phyloP scores from a whole-genome alignment of 805 yeast genomes.

The Cyberlindnera americana region DNA sequence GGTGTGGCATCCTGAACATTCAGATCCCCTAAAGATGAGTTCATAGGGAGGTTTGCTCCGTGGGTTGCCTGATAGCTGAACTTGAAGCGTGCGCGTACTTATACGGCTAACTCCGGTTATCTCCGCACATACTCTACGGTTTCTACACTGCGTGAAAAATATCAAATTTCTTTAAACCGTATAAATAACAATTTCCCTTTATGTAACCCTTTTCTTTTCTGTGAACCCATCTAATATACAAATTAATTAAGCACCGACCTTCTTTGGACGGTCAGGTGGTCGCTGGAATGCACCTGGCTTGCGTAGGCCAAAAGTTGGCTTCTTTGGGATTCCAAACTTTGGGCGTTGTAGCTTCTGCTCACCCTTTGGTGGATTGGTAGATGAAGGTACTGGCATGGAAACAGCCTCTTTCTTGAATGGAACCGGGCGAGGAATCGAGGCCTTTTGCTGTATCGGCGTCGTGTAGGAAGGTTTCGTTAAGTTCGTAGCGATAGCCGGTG shows the following conservation, averaged over 20 bases:
- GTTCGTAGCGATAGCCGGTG: not conserved
- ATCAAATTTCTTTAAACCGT: too few relatives aligned
- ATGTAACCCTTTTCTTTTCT: too few relatives aligned
- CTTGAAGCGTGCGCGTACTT: too few relatives aligned
- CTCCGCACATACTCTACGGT: not conserved
- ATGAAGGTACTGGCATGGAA: not conserved
- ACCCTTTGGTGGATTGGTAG: slow-evolving; percentile 7
- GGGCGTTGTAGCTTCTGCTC: slow-evolving; percentile 22
- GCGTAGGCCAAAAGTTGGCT: slow-evolving; percentile 25
- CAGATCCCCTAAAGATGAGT: not conserved
- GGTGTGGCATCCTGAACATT: not conserved
- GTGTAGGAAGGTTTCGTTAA: slow-evolving; percentile 2
- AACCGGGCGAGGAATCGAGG: slow-evolving; percentile 9
- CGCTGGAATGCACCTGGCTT: slow-evolving; percentile 30
- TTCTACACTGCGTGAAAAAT: too few relatives aligned
- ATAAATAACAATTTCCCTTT: too few relatives aligned
- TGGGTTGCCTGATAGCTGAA: too few relatives aligned
- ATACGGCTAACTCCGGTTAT: too few relatives aligned
- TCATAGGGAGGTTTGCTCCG: not conserved
- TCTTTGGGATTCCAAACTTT: slow-evolving; percentile 26
- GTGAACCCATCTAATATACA: slow-evolving; percentile 16
- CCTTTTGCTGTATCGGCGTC: slow-evolving; percentile 1
- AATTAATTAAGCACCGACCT: slow-evolving; percentile 18
- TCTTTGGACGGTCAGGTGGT: slow-evolving; percentile 24
- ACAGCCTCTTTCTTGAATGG: slow-evolving; percentile 13